phyloP scores from a whole-genome alignment of 192 early-diverging fungal species.

The Podila minutissima region DNA sequence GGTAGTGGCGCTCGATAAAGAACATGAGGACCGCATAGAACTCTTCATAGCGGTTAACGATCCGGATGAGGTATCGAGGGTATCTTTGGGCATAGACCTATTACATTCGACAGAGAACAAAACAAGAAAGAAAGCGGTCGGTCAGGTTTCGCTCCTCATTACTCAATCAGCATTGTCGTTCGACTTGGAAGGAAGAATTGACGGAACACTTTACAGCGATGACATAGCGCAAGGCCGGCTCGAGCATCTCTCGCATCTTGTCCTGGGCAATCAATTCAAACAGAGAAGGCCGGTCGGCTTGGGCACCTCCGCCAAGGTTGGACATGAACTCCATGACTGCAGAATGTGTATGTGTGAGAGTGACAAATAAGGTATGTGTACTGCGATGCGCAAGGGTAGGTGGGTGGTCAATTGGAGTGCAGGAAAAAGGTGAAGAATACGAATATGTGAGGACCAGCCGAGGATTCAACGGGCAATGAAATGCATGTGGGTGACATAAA shows the following conservation, averaged over 20 bases:
- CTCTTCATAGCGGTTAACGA: constrained; percentile 87
- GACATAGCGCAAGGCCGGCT: constrained; percentile 86
- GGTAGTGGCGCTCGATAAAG: constrained; percentile 84
- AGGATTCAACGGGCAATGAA: too few relatives aligned
- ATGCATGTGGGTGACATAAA: too few relatives aligned
- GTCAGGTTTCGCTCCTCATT: not conserved
- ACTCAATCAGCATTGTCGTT: not conserved
- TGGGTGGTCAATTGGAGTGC: too few relatives aligned
- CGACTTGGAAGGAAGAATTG: not conserved
- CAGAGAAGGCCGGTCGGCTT: constrained; percentile 84
- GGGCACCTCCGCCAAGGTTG: constrained; percentile 67
- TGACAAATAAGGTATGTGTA: too few relatives aligned
- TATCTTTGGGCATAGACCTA: constrained; percentile 89
- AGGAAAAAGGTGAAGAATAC: too few relatives aligned
- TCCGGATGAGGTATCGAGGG: constrained; percentile 79
- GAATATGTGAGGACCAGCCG: too few relatives aligned
- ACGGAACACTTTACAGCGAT: constrained; percentile 69
- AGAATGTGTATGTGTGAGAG: not conserved
- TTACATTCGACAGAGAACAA: not conserved
- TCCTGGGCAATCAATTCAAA: constrained; percentile 92
- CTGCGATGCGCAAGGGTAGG: too few relatives aligned
- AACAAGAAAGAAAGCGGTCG: not conserved
- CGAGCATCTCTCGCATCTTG: constrained; percentile 82
- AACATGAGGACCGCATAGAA: constrained; percentile 82
- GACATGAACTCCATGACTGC: constrained; percentile 87